A percentile compares a stretch with the other conserved stretches of the same genome.
These are phyloP conservation scores for Erodium texanum DNA, from an alignment of 441 rosid genomes.

Conservation along the genomic window DNA sequence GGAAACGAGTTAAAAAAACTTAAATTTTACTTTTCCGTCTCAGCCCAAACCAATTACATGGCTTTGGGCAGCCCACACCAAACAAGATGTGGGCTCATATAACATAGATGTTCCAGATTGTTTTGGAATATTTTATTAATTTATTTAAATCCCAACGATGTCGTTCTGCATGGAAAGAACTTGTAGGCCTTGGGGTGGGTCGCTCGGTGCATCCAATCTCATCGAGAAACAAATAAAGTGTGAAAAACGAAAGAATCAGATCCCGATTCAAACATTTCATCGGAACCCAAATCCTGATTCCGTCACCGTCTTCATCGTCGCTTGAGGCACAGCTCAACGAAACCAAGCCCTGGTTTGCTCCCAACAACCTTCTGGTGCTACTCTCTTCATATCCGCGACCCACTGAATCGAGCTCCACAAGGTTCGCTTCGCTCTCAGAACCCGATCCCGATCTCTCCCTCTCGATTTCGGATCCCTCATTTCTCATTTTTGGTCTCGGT, in stretches of 20 bases:
- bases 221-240: neutral
- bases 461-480: neutral
- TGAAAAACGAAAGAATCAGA: neutral
- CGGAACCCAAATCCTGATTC: neutral
- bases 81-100: too few relatives aligned
- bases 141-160: too few relatives aligned
- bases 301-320: neutral
- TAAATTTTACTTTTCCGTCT: too few relatives aligned
- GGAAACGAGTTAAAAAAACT: too few relatives aligned
- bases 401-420: conserved; percentile 4
- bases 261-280: neutral
- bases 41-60: too few relatives aligned
- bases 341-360: neutral
- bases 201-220: neutral
- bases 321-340: neutral
- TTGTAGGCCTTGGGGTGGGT: neutral
- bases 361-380: neutral
- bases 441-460: neutral
- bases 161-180: too few relatives aligned
- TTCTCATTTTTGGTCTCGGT: neutral
- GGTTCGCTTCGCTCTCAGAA: neutral
- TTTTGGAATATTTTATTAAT: too few relatives aligned
- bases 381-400: neutral
- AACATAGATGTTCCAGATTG: too few relatives aligned
- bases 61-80: too few relatives aligned